Base-by-base conservation (phyloP, 257 asterid genomes). In the Nicotiana tabacum region DNA sequence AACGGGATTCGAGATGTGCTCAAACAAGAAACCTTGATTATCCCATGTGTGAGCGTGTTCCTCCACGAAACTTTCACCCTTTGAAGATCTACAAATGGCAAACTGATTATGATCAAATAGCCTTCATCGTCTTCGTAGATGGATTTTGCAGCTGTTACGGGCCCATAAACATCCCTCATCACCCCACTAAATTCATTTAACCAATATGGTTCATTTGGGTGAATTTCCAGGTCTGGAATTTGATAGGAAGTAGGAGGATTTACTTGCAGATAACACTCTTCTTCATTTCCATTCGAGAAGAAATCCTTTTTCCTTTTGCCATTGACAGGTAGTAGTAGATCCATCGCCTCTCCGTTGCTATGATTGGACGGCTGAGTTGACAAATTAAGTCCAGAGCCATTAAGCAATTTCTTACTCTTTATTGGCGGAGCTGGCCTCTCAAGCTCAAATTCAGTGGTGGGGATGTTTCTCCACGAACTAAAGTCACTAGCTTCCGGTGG, bases 51-150 rank as follows among this genome's bases (percentile, higher is more conserved):
- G 6, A 83, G 88, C 5, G 97, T 92, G 64, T 93, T 93, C 90
- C 93, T 79, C 97, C 97, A 93, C 1, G 90, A 90, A 58, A 93
- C 96, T 83, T 89, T 93, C 32, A 93, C 95, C 80, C 86, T 82
- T 84, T 89, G 90, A 53, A 88, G 97, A 87, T 93, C 97, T 0
- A 88, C 92, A 74, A 89, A 91, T 0, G 97, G 97, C 82, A 93
- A 85, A 77, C 91, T 90, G 74, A 91, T 85, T 3, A 93, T 78
- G n/a, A 93, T 90, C 86, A 93, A 69, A 87, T 91, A 93, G 18
- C 97, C 97, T 76, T 90, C 88, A 77, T 89, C 89, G 24, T 93
- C 97, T 83, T 93, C 97, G 10, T 93, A 93, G 35, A 91, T 83
- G 30, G 92, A 83, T 82, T 92, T 92, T 5, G 97, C 95, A 82